Conservation (phyloP, 345 rosid genomes). For the Psidium friedrichsthalianum region DNA sequence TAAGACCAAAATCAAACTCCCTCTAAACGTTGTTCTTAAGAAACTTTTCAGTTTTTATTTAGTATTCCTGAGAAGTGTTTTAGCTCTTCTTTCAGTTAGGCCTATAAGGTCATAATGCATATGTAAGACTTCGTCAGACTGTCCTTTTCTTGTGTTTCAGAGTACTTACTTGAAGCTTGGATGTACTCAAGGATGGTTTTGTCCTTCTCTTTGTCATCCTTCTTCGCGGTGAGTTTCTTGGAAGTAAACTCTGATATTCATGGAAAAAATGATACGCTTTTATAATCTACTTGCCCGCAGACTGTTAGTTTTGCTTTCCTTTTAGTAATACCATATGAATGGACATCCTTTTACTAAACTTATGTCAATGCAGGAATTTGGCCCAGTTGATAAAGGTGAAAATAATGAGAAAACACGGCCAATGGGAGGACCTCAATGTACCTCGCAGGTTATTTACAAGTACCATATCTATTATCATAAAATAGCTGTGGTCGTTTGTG, state of each 20-base stretch:
- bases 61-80: background rate
- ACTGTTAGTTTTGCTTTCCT: background rate
- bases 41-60: background rate
- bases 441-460: constrained; percentile 28
- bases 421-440: constrained; percentile 53
- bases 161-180: constrained; percentile 56
- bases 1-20: background rate
- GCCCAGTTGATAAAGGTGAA: constrained; percentile 47
- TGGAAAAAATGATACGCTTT: background rate
- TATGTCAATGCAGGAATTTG: constrained; percentile 29
- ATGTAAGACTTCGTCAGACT: background rate
- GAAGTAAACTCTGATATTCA: background rate
- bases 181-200: constrained; percentile 62
- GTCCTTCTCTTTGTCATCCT: constrained; percentile 40
- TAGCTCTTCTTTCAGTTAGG: background rate
- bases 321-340: background rate
- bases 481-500: background rate
- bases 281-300: background rate
- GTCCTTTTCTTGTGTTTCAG: constrained; percentile 22
- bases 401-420: constrained; percentile 37
- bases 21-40: background rate
- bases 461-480: background rate
- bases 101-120: background rate
- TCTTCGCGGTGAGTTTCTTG: constrained; percentile 27
- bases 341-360: background rate